Evolutionary conservation across 176 grass and related monocot species (phyloP), one percentile per base, ranked within the genome.

Genomic region (Rhipidocladum racemiflorum): DNA sequence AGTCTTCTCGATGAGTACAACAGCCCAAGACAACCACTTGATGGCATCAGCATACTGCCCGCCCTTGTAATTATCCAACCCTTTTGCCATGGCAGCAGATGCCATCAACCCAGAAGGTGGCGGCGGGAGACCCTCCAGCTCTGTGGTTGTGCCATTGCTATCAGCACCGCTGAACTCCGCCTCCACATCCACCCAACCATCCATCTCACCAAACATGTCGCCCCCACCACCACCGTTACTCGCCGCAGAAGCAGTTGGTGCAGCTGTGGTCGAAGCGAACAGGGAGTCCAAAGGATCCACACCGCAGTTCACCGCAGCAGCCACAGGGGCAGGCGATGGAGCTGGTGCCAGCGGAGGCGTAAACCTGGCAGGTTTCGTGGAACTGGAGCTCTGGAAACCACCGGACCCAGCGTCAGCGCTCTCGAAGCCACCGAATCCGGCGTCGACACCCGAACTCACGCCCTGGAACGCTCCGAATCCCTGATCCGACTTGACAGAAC

Each of bases 11-110:
- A 93, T 90, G 65, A 99, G 93, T 63, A 91, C 36, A 70, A 93
- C 65, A 67, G 93, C 93, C 96, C 96, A 99, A 46, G 96, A 95
- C 65, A 99, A 69, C 92, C 92, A 99, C 81, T 99, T 99, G 64
- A 99, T 99, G 38, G 96, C 96, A 91, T 99, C 96, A 46, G 96
- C 89, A 66, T 88, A 99, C 80, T 96, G 96, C 64, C 96, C 96
- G 55, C 91, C 82, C 72, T 99, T 99, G 89, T 99, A 99, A 83
- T 86, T 95, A 65, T 98, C 96, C 92, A 95, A 79, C 60, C 95
- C 96, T 61, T 93, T 98, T 57, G 86, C 8, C 78, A 95, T 93
- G 50, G 93, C 93, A 65, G 89, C 50, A 5, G 88, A 77, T 74
- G 81, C 87, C 4, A 91, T 87, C 74, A 99, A 78, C 7, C 96